Evolutionary conservation across 495 filamentous ascomycete genomes (phyloP), one percentile per base, ranked within the genome.

Genomic region (Astrocystis sublimbata): DNA sequence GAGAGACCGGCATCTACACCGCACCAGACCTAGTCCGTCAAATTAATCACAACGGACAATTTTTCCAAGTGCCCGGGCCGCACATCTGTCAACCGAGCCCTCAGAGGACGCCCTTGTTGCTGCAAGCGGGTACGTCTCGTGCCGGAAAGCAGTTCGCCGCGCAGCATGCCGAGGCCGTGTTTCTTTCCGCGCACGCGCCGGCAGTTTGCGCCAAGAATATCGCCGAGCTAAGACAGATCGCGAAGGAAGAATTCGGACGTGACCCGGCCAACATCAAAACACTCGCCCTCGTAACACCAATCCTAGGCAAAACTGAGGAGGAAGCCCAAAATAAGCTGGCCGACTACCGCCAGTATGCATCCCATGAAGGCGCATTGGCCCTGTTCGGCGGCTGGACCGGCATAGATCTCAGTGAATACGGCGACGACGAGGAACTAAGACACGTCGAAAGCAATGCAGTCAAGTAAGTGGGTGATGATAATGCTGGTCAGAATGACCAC

Each of bases 11-110:
- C 2, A 74, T 87, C 60, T 88, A 87, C 75, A 84, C 83, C 4
- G 81, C 86, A 30, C 87, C 88, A 1, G 65, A 77, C 4, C 77
- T 78, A 6, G 81, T 90, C 1, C 75, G 86, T 3, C 66, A 83
- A 60, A 89, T 91, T 73, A 84, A 89, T 73, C 88, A 90, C 71
- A 62, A 73, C 1, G 88, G 88, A 31, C 84, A 87, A 65, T 88
- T 84, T 74, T 89, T 86, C 75, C 74, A 68, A 4, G 85, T 90
- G 0, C 87, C 86, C 0, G 88, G 87, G 0, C 86, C 85, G 9
- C 85, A 88, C 62, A 81, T 89, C 69, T 80, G 78, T 56, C 82
- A 88, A 51, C 88, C 88, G 3, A 83, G 79, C 50, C 86, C 85
- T 5, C 88, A 90, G 61, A 76, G 88, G 19, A 88, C 87, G 13